Conservation (phyloP, 345 rosid genomes). For the Erodium maritimum region DNA sequence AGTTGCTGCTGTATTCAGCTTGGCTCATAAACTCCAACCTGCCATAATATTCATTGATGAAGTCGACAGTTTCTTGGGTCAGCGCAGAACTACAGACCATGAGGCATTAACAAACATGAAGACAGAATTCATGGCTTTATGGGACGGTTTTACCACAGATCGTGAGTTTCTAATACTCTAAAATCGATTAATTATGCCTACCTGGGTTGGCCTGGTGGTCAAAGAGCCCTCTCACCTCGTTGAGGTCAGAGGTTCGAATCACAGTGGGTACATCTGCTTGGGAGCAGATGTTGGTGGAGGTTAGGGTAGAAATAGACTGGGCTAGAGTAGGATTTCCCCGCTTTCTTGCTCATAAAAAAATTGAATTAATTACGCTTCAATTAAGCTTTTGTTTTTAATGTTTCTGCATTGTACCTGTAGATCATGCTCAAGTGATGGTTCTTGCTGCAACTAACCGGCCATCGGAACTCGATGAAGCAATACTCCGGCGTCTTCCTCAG, state of each 20-base stretch:
- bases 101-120: slow-evolving; percentile 92
- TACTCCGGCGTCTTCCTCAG: slow-evolving; percentile 87
- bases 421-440: slow-evolving; percentile 90
- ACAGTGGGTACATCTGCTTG: too few species aligned
- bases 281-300: too few species aligned
- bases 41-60: slow-evolving; percentile 94
- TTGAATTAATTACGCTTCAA: neutral
- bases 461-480: slow-evolving; percentile 96
- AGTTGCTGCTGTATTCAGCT: slow-evolving; percentile 95
- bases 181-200: too few species aligned
- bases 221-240: too few species aligned
- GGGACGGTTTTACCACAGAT: slow-evolving; percentile 98
- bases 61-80: slow-evolving; percentile 94
- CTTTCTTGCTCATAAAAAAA: neutral
- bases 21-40: slow-evolving; percentile 91
- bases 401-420: slow-evolving; percentile 24
- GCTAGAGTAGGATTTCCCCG: too few species aligned
- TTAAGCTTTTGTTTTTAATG: neutral
- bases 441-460: slow-evolving; percentile 98
- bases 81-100: slow-evolving; percentile 79
- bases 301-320: too few species aligned
- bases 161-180: slow-evolving; percentile 45
- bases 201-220: too few species aligned
- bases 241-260: too few species aligned
- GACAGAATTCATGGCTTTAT: slow-evolving; percentile 97